Percentiles rank a stretch among this genome's conserved stretches.
Evolutionary conservation across 345 rosid species (phyloP).

Genomic region (Boechera retrofracta): DNA sequence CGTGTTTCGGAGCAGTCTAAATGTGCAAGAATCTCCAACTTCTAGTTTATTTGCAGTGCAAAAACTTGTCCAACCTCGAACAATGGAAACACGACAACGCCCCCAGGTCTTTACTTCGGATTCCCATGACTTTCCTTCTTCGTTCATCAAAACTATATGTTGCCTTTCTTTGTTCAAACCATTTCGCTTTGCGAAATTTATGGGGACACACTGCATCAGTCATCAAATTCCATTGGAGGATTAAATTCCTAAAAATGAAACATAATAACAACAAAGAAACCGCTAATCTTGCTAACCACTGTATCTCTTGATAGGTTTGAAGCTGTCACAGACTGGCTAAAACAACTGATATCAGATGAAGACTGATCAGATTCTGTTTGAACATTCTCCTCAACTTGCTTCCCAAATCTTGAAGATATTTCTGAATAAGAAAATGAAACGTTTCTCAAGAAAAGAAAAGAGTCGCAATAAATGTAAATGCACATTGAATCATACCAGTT

Average conservation of each 20-base stretch:
- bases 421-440: background rate
- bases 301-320: constrained; percentile 1
- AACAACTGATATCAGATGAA: background rate
- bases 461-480: background rate
- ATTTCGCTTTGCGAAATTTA: constrained; percentile 16
- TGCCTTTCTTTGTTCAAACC: constrained; percentile 9
- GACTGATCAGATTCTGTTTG: background rate
- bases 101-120: background rate
- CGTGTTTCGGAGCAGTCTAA: background rate
- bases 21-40: constrained; percentile 27
- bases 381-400: constrained; percentile 1
- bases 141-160: constrained; percentile 34
- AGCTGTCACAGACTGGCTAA: constrained; percentile 14
- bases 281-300: constrained; percentile 15
- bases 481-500: background rate
- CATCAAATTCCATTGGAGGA: background rate
- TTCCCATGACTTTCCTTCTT: constrained; percentile 35
- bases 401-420: background rate
- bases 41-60: constrained; percentile 18
- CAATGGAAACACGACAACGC: background rate
- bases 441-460: constrained; percentile 11
- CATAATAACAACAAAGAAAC: background rate
- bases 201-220: constrained; percentile 35
- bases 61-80: constrained; percentile 32
- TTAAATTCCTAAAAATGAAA: background rate